Evolutionary conservation across 768 basidiomycete species (phyloP).

Genomic region (Suillus ampliporus): DNA sequence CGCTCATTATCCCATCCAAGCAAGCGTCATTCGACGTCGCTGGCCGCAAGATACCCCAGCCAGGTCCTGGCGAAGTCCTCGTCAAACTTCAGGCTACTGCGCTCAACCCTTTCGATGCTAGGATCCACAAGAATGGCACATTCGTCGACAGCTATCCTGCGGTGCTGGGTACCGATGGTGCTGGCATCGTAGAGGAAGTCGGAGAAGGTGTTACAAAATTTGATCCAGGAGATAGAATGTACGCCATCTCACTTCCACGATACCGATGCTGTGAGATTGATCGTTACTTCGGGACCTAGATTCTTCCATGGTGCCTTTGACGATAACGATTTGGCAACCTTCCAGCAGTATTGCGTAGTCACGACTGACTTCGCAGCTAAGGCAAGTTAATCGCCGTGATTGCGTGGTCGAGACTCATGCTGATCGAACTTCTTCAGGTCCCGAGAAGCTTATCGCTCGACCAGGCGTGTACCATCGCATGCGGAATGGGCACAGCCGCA

Average conservation of each 20-base stretch:
- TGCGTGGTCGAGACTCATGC: background rate
- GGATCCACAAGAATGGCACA: conserved; percentile 47
- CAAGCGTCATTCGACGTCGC: conserved; percentile 43
- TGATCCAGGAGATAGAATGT: conserved; percentile 60
- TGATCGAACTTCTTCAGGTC: conserved; percentile 39
- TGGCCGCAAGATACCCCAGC: conserved; percentile 42
- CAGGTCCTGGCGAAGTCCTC: conserved; percentile 54
- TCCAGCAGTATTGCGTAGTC: conserved; percentile 52
- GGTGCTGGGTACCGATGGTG: conserved; percentile 53
- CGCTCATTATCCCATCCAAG: conserved; percentile 37
- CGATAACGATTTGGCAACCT: conserved; percentile 43
- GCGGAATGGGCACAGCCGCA: conserved; percentile 54
- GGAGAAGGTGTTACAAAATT: conserved; percentile 57
- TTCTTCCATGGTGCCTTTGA: conserved; percentile 47
- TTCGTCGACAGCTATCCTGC: conserved; percentile 49
- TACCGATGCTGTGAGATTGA: conserved; percentile 23
- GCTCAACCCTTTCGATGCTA: conserved; percentile 61
- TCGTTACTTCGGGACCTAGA: conserved; percentile 34
- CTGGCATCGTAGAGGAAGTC: conserved; percentile 56
- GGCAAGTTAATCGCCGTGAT: conserved; percentile 28
- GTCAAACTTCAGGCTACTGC: conserved; percentile 52
- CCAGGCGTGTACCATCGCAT: conserved; percentile 53
- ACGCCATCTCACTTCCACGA: conserved; percentile 26
- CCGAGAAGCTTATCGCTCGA: conserved; percentile 54
- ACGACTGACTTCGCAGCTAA: conserved; percentile 47